Evolutionary conservation across 805 yeast genomes (phyloP).

Genomic region (Wickerhamomyces queroliae): DNA sequence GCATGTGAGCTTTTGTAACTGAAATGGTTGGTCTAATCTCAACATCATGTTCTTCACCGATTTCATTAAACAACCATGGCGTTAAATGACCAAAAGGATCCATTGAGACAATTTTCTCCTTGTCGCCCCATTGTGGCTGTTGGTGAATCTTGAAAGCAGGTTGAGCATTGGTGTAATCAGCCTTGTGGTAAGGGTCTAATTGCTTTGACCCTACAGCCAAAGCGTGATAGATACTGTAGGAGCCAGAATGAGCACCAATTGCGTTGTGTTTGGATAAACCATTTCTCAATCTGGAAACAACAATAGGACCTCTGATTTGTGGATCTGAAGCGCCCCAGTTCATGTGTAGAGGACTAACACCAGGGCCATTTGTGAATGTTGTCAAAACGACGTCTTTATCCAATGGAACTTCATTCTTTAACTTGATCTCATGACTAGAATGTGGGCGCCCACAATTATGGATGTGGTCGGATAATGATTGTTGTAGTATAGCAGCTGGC

Average conservation of each 20-base stretch:
- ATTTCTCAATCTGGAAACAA: slow-evolving; percentile 42
- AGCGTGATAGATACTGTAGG: slow-evolving; percentile 61
- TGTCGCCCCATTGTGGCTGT: slow-evolving; percentile 50
- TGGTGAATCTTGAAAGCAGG: slow-evolving; percentile 53
- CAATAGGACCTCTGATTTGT: slow-evolving; percentile 48
- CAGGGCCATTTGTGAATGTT: slow-evolving; percentile 47
- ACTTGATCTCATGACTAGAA: slow-evolving; percentile 11
- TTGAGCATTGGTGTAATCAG: slow-evolving; percentile 59
- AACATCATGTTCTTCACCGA: slow-evolving; percentile 39
- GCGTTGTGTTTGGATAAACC: slow-evolving; percentile 53
- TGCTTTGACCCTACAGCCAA: slow-evolving; percentile 58
- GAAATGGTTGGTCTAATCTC: slow-evolving; percentile 63
- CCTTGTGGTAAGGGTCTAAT: slow-evolving; percentile 42
- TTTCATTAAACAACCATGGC: slow-evolving; percentile 49
- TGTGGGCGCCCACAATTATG: background rate
- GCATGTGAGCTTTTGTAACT: slow-evolving; percentile 61
- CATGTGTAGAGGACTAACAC: slow-evolving; percentile 41
- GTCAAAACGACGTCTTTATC: slow-evolving; percentile 36
- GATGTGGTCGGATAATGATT: slow-evolving; percentile 3
- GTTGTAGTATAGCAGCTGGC: slow-evolving; percentile 20
- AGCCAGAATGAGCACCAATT: slow-evolving; percentile 61
- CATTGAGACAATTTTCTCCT: slow-evolving; percentile 54
- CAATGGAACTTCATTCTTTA: slow-evolving; percentile 14
- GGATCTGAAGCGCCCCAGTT: slow-evolving; percentile 50
- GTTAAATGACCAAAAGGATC: slow-evolving; percentile 66